Conservation (phyloP, 2,329 filamentous ascomycete genomes). For the Colletotrichum phormii region DNA sequence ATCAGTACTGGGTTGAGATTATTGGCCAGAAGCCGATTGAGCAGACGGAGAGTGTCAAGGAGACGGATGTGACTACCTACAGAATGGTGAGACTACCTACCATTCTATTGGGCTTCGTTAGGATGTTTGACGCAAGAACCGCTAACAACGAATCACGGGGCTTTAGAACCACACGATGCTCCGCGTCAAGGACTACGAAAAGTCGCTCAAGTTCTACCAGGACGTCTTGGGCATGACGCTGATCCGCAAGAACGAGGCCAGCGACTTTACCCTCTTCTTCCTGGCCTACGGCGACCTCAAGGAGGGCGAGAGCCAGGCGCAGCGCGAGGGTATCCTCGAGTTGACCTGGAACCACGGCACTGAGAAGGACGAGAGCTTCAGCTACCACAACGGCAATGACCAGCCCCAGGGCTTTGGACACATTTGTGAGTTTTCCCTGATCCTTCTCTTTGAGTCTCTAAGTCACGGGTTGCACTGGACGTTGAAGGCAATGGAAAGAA, state of each 20-base stretch:
- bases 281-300: constrained; percentile 76
- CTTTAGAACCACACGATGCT: constrained; percentile 94
- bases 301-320: constrained; percentile 67
- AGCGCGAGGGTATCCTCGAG: constrained; percentile 87
- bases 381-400: constrained; percentile 92
- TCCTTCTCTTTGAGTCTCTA: too few relatives aligned
- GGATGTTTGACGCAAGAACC: background rate
- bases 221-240: constrained; percentile 91
- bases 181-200: constrained; percentile 84
- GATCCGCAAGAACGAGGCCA: constrained; percentile 77
- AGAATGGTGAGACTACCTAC: constrained; percentile 67
- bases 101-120: background rate
- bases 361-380: constrained; percentile 85
- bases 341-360: constrained; percentile 88
- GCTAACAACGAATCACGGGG: too few relatives aligned
- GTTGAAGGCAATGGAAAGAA: too few relatives aligned
- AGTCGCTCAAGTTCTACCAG: constrained; percentile 83
- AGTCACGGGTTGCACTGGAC: too few relatives aligned
- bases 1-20: constrained; percentile 89
- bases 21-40: constrained; percentile 79
- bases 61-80: constrained; percentile 81
- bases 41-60: constrained; percentile 76
- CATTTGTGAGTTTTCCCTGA: constrained; percentile 75
- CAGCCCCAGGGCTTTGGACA: constrained; percentile 95
- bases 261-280: constrained; percentile 92